Conservation (phyloP, 352 stramenopile species). For the Peronospora farinosa region DNA sequence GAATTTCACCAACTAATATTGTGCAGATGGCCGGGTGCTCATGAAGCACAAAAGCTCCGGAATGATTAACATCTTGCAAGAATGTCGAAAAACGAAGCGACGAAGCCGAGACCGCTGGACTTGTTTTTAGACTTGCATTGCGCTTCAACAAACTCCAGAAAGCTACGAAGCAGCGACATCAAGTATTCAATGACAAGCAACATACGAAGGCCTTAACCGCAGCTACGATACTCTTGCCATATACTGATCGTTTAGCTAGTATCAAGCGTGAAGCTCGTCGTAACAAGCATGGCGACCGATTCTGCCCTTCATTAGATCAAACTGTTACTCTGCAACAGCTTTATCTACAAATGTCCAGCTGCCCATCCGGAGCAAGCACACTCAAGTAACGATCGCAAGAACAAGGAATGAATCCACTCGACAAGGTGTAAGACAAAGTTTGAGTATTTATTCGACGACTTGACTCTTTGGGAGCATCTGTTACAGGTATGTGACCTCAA, state of each 20-base stretch:
- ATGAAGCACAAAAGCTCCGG: conserved; percentile 46
- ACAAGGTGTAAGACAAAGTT: conserved; percentile 48
- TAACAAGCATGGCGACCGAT: conserved; percentile 27
- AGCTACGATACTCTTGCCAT: conserved; percentile 35
- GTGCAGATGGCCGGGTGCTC: conserved; percentile 31
- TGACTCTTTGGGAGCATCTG: conserved; percentile 76
- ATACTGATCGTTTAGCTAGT: conserved; percentile 25
- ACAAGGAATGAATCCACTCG: conserved; percentile 8
- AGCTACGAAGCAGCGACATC: too few relatives aligned
- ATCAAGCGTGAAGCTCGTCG: too few relatives aligned
- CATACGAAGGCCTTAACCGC: conserved; percentile 1
- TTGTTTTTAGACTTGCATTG: conserved; percentile 46
- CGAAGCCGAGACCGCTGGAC: conserved; percentile 44
- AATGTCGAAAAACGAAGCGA: conserved; percentile 25
- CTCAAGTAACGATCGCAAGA: conserved; percentile 1
- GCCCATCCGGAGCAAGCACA: neutral
- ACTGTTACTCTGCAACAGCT: conserved; percentile 26
- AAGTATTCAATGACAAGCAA: conserved; percentile 1
- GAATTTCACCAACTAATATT: conserved; percentile 48
- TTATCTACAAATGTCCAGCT: conserved; percentile 8
- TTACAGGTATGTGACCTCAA: conserved; percentile 65
- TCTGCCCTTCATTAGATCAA: conserved; percentile 42
- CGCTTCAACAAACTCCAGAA: conserved; percentile 6
- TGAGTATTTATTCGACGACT: conserved; percentile 72
- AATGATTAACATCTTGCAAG: conserved; percentile 11